Evolutionary conservation across 805 yeast genomes (phyloP).

Genomic region (Sugiyamaella marilandica): DNA sequence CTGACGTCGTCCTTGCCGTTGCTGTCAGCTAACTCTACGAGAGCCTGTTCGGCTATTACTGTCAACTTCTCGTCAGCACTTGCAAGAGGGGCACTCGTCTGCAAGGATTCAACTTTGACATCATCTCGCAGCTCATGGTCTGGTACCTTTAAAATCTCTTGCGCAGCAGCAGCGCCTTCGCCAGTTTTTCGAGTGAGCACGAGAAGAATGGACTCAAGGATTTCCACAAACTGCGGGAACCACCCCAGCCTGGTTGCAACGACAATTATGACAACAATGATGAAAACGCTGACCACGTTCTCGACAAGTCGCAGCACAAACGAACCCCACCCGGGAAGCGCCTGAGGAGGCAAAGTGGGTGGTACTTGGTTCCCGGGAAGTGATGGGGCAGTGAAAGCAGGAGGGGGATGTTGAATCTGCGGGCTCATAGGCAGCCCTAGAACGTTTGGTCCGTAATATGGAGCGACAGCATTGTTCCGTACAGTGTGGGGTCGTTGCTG

Average conservation of each 20-base stretch:
- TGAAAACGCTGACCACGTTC: slow-evolving; percentile 36
- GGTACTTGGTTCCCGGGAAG: slow-evolving; percentile 1
- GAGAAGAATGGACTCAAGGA: slow-evolving; percentile 17
- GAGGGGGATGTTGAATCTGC: neutral
- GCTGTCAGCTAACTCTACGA: neutral
- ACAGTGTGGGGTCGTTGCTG: neutral
- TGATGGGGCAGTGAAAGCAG: slow-evolving; percentile 4
- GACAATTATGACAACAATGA: slow-evolving; percentile 26
- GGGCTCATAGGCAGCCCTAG: neutral
- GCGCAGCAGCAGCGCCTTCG: neutral
- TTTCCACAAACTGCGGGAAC: slow-evolving; percentile 24
- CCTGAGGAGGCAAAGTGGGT: slow-evolving; percentile 8
- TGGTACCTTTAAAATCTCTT: neutral
- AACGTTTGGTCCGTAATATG: slow-evolving; percentile 5
- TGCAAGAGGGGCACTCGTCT: neutral
- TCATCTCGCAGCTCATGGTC: neutral
- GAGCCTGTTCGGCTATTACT: neutral
- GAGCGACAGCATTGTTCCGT: slow-evolving; percentile 10
- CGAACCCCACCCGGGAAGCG: slow-evolving; percentile 17
- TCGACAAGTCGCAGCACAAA: slow-evolving; percentile 32
- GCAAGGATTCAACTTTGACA: neutral
- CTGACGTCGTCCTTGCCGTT: neutral
- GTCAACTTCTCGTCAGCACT: neutral
- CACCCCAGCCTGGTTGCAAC: slow-evolving; percentile 26
- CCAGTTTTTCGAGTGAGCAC: slow-evolving; percentile 5